These are phyloP conservation scores for Kappamyces sp. DNA, from an alignment of 192 early-diverging fungal genomes.

Conservation along the genomic window DNA sequence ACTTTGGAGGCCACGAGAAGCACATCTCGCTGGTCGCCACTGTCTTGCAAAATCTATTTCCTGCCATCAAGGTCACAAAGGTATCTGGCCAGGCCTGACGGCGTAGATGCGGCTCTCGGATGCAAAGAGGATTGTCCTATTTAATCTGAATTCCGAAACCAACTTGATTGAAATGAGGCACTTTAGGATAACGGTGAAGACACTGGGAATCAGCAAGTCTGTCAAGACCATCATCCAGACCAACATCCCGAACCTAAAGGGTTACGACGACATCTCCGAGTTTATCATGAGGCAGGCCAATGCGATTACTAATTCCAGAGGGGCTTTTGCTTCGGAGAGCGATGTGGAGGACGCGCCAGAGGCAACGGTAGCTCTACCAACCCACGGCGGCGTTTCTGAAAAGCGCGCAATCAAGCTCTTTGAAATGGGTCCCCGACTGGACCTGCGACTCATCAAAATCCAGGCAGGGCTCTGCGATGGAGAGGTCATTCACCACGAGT, in stretches of 20 bases:
- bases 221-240: slow-evolving; percentile 77
- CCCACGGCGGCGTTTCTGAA: slow-evolving; percentile 64
- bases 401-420: slow-evolving; percentile 78
- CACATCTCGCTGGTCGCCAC: slow-evolving; percentile 88
- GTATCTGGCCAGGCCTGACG: slow-evolving; percentile 34
- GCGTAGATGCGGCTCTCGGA: slow-evolving; percentile 82
- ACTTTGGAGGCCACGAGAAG: slow-evolving; percentile 63
- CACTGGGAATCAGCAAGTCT: slow-evolving; percentile 83
- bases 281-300: slow-evolving; percentile 67
- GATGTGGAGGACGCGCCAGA: slow-evolving; percentile 91
- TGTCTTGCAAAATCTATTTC: slow-evolving; percentile 96
- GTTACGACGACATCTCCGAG: slow-evolving; percentile 87
- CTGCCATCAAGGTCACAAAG: slow-evolving; percentile 86
- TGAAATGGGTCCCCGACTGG: slow-evolving; percentile 90
- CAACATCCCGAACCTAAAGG: slow-evolving; percentile 69
- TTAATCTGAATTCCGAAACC: slow-evolving; percentile 83
- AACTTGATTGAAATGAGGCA: slow-evolving; percentile 89
- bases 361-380: slow-evolving; percentile 72
- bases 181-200: slow-evolving; percentile 81
- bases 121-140: slow-evolving; percentile 84
- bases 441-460: slow-evolving; percentile 80
- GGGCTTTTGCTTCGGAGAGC: slow-evolving; percentile 78
- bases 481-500: slow-evolving; percentile 87
- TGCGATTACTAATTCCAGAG: slow-evolving; percentile 32
- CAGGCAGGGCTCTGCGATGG: slow-evolving; percentile 83